These are phyloP conservation scores for Andrographis paniculata DNA, from an alignment of 305 asterid genomes.

Conservation along the genomic window DNA sequence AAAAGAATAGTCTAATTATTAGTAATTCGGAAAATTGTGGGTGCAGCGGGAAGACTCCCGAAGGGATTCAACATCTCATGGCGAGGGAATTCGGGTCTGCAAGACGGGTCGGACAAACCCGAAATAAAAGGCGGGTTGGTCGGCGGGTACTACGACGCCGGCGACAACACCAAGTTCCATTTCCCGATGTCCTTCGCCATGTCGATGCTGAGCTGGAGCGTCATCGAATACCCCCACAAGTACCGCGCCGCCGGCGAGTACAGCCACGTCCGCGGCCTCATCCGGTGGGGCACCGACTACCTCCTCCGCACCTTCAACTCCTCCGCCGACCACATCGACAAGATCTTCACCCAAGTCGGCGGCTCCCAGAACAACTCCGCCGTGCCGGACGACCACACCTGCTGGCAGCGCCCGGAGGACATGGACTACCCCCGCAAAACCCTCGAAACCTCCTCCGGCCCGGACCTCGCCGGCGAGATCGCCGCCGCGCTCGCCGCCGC, in stretches of 20 bases:
- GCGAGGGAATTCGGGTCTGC: conserved; percentile 73
- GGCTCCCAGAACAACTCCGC: conserved; percentile 41
- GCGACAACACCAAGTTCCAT: conserved; percentile 68
- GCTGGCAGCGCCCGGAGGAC: conserved; percentile 89
- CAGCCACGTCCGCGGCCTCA: conserved; percentile 53
- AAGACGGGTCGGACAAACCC: conserved; percentile 50
- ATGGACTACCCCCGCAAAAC: conserved; percentile 58
- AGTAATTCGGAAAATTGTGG: neutral
- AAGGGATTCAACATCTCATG: conserved; percentile 54
- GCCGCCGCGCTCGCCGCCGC: conserved; percentile 84
- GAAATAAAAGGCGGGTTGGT: conserved; percentile 67
- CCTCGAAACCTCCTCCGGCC: conserved; percentile 37
- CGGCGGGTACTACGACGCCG: conserved; percentile 92
- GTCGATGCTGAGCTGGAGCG: conserved; percentile 94
- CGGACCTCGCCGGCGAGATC: conserved; percentile 80
- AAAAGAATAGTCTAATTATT: too few species aligned
- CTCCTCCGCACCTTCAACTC: conserved; percentile 75
- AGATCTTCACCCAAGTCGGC: conserved; percentile 72
- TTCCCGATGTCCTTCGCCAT: conserved; percentile 88
- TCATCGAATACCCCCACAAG: conserved; percentile 72
- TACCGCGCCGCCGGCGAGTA: conserved; percentile 63
- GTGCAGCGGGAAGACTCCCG: conserved; percentile 75
- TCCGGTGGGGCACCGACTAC: conserved; percentile 92
- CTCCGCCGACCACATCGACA: conserved; percentile 50
- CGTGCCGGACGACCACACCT: conserved; percentile 76